phyloP scores from a whole-genome alignment of 176 grass and related monocot species.

The Oryza nivara region DNA sequence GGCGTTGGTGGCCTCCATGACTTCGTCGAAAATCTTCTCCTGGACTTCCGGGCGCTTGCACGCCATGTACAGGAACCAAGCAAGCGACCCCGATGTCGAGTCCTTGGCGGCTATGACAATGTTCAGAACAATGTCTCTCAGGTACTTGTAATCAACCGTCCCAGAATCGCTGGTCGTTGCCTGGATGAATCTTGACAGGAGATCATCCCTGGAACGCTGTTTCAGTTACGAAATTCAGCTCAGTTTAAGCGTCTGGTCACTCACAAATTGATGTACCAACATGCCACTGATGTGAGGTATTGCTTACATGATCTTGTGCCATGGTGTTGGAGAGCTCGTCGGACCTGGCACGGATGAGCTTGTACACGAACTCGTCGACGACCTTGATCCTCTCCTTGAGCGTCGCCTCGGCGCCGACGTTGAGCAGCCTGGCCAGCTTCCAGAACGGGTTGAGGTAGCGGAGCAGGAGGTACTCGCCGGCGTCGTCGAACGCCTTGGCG shows the following conservation, averaged over 20 bases:
- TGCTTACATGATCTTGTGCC: slow-evolving; percentile 30
- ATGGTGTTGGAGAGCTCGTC: slow-evolving; percentile 27
- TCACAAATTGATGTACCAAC: neutral
- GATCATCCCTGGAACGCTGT: slow-evolving; percentile 43
- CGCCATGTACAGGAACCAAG: slow-evolving; percentile 78
- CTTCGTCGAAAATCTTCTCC: slow-evolving; percentile 55
- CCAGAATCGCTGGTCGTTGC: slow-evolving; percentile 28
- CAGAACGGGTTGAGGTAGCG: slow-evolving; percentile 66
- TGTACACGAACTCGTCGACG: slow-evolving; percentile 67
- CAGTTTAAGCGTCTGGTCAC: neutral
- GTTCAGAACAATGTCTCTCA: slow-evolving; percentile 66
- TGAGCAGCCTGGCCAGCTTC: slow-evolving; percentile 51
- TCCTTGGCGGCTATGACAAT: slow-evolving; percentile 74
- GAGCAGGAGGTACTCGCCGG: slow-evolving; percentile 53
- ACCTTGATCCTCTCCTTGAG: slow-evolving; percentile 45
- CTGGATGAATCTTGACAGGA: slow-evolving; percentile 57
- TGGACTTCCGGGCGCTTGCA: slow-evolving; percentile 64
- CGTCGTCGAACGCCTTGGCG: slow-evolving; percentile 67
- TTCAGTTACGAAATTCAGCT: neutral
- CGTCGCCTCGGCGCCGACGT: slow-evolving; percentile 49
- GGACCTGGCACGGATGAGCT: slow-evolving; percentile 29
- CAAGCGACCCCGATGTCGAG: slow-evolving; percentile 46
- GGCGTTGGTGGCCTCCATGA: neutral
- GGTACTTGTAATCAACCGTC: slow-evolving; percentile 49
- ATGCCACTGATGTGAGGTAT: no score